Evolutionary conservation across 2,329 filamentous ascomycete genomes (phyloP).

Genomic region (Scedosporium boydii): DNA sequence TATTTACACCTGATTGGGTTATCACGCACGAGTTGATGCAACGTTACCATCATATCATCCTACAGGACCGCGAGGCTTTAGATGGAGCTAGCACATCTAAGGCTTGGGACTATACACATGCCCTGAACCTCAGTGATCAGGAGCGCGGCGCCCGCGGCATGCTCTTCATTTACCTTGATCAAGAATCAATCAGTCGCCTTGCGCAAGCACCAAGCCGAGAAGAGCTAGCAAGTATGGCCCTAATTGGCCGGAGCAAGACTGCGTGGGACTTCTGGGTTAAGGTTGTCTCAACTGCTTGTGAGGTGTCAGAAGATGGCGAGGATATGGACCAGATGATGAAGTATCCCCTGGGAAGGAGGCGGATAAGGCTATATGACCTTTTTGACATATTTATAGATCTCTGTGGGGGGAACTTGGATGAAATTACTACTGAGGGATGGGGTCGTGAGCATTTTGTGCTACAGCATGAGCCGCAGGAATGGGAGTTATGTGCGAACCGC

Average conservation of each 20-base stretch:
- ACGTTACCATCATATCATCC: constrained; percentile 6
- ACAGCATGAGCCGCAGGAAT: neutral
- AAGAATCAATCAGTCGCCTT: constrained; percentile 6
- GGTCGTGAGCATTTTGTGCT: neutral
- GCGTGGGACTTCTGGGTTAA: constrained; percentile 7
- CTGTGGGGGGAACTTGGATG: neutral
- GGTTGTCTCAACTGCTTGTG: neutral
- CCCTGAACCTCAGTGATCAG: neutral
- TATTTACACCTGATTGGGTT: constrained; percentile 5
- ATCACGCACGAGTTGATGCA: constrained; percentile 4
- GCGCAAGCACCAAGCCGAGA: constrained; percentile 2
- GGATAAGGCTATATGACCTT: too few relatives aligned
- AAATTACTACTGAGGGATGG: neutral
- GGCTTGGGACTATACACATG: constrained; percentile 5
- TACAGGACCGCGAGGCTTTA: constrained; percentile 5
- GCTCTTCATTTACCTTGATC: constrained; percentile 7
- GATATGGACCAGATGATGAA: too few relatives aligned
- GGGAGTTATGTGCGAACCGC: neutral
- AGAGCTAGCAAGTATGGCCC: constrained; percentile 7
- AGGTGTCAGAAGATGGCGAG: neutral
- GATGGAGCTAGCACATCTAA: neutral
- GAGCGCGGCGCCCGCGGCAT: neutral
- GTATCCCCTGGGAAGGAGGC: too few relatives aligned
- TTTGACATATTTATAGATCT: neutral
- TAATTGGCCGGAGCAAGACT: neutral